Evolutionary conservation across 208 protist genomes (phyloP), one percentile per base, ranked within the genome.

Genomic region (Leishmania gerbilli): DNA sequence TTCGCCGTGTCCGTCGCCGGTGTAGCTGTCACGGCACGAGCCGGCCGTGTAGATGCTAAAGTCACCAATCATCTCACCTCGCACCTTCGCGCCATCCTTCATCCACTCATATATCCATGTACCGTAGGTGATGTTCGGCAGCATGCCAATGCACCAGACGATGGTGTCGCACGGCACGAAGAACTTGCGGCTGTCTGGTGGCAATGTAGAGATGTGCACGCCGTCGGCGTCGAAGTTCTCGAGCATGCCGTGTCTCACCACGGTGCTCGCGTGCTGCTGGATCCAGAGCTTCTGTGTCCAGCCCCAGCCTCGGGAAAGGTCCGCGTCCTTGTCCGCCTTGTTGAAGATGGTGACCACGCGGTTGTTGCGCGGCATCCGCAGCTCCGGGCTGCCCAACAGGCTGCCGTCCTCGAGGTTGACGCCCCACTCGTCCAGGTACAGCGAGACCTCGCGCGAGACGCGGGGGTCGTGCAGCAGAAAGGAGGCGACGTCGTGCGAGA

Each of bases 51-150:
- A 97, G 60, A 97, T 88, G 74, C 89, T 86, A 77, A 97, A 97
- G 79, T 95, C 92, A 0, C 17, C 37, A 37, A 93, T 91, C 91
- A 95, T 94, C 79, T 96, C 91, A 1, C 94, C 94, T 1, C 94
- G 88, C 34, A 65, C n/a, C 62, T 89, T 89, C 17, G 94, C 92
- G 15, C 94, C 94, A 64, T 97, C 93, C 62, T 95, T 91, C 88
- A 94, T 93, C 91, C 91, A 97, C 80, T 97, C 94, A 68, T 95
- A 92, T 19, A 97, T 90, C 92, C 91, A 95, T 13, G 92, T 95
- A 74, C 92, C 91, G 45, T 95, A 88, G 19, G 76, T 82, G 37
- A 96, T 87, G 79, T 95, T 96, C 3, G 94, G 94, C 79, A 97
- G 83, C 91, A 95, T 95, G 55, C 94, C 94, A 24, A 88, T 82